phyloP scores from a whole-genome alignment of 306 rosid species.

The Cucurbita maxima region DNA sequence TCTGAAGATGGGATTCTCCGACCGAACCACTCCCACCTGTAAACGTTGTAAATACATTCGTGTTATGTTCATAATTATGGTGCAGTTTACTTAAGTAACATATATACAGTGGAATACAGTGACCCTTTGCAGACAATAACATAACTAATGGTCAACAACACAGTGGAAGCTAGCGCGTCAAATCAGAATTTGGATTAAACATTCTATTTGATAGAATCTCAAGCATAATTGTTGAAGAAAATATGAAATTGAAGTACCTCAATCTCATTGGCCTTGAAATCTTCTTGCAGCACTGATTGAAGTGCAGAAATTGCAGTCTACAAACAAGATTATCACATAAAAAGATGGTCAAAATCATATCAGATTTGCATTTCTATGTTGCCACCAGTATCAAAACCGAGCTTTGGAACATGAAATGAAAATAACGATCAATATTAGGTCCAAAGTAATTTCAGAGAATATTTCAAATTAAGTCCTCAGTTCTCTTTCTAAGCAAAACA shows the following conservation, averaged over 20 bases:
- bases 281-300: slow-evolving; percentile 99
- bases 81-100: background rate
- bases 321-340: background rate
- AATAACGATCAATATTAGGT: background rate
- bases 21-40: slow-evolving; percentile 86
- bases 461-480: background rate
- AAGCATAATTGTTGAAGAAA: background rate
- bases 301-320: slow-evolving; percentile 94
- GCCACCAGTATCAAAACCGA: background rate
- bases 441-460: background rate
- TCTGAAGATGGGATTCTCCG: slow-evolving; percentile 62
- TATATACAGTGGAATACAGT: background rate
- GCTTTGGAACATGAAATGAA: background rate
- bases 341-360: background rate
- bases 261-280: slow-evolving; percentile 89
- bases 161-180: background rate
- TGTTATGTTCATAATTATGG: background rate
- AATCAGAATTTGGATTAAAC: background rate
- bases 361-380: background rate
- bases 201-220: background rate
- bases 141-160: background rate
- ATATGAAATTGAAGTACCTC: slow-evolving; percentile 41
- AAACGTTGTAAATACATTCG: background rate
- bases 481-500: background rate
- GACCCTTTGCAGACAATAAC: background rate